Percentiles rank a stretch among this genome's conserved stretches.
These are phyloP conservation scores for Candida anglica DNA, from an alignment of 805 yeast genomes.

Conservation along the genomic window DNA sequence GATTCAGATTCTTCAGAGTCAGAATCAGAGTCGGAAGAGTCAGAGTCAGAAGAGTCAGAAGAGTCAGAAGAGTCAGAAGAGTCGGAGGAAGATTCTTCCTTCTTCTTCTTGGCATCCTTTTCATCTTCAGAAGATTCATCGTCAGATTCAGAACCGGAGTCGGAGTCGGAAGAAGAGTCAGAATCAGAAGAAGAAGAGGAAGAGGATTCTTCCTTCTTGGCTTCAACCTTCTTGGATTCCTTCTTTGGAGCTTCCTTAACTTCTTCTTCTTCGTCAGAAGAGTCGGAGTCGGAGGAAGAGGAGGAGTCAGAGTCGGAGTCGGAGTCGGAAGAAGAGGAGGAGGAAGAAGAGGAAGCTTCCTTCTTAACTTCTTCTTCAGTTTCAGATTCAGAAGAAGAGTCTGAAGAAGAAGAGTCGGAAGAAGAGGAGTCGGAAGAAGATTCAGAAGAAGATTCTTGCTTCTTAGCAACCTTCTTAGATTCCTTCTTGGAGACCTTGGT, in stretches of 20 bases:
- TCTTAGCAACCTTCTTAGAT: conserved; percentile 16
- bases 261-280: conserved; percentile 14
- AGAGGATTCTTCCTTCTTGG: conserved; percentile 13
- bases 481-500: conserved; percentile 17
- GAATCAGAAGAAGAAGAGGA: conserved; percentile 21
- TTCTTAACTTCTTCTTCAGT: conserved; percentile 12
- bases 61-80: conserved; percentile 15
- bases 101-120: conserved; percentile 10
- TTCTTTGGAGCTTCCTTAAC: conserved; percentile 13
- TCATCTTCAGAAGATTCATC: conserved; percentile 11
- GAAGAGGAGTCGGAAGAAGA: conserved; percentile 18
- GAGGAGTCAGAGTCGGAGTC: conserved; percentile 19
- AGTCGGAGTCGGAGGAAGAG: conserved; percentile 22
- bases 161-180: conserved; percentile 24
- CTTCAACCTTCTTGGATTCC: conserved; percentile 12
- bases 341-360: conserved; percentile 10
- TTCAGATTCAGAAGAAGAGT: conserved; percentile 24
- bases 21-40: conserved; percentile 24
- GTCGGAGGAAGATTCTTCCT: conserved; percentile 15
- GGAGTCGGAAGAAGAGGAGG: conserved; percentile 9
- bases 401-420: conserved; percentile 18
- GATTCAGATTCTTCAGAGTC: conserved; percentile 29
- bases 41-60: conserved; percentile 15
- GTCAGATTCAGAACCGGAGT: conserved; percentile 23
- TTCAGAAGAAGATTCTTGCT: conserved; percentile 9